A percentile compares a stretch with the other conserved stretches of the same genome.
Evolutionary conservation across 352 stramenopile genomes (phyloP).

Genomic region (Pythium biforme): DNA sequence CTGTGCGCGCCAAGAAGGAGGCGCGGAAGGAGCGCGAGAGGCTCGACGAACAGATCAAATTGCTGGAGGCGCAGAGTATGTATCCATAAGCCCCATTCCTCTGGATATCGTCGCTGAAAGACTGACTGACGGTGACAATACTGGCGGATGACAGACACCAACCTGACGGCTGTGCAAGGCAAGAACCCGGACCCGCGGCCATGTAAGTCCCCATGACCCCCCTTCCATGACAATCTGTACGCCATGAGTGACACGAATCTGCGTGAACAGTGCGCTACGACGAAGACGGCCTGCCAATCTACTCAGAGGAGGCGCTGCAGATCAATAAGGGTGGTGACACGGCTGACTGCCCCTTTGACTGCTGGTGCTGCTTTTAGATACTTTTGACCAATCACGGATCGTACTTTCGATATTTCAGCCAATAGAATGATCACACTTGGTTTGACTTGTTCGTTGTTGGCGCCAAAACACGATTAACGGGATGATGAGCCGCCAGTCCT

Average conservation of each 20-base stretch:
- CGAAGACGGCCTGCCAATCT: conserved; percentile 85
- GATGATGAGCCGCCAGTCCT: conserved; percentile 11
- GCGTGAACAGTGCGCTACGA: conserved; percentile 74
- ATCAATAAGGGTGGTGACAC: conserved; percentile 84
- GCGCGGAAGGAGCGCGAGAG: conserved; percentile 61
- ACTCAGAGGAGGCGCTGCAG: conserved; percentile 77
- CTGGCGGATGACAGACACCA: conserved; percentile 56
- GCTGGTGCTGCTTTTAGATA: conserved; percentile 87
- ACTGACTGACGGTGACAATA: conserved; percentile 10
- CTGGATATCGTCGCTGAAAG: background rate
- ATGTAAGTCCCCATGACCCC: conserved; percentile 34
- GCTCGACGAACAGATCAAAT: conserved; percentile 78
- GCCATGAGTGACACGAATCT: background rate
- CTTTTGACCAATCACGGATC: conserved; percentile 23
- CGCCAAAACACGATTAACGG: conserved; percentile 4
- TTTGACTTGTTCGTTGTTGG: background rate
- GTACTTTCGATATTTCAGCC: conserved; percentile 10
- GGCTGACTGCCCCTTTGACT: conserved; percentile 88
- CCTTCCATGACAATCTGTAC: background rate
- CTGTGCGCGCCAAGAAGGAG: conserved; percentile 38
- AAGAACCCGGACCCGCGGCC: conserved; percentile 71
- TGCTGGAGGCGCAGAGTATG: conserved; percentile 78
- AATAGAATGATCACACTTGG: background rate
- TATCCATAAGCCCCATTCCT: background rate
- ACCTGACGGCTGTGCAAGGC: conserved; percentile 53